Conservation (phyloP, 164 flowering plant genomes). For the Magnolia kwangsiensis region DNA sequence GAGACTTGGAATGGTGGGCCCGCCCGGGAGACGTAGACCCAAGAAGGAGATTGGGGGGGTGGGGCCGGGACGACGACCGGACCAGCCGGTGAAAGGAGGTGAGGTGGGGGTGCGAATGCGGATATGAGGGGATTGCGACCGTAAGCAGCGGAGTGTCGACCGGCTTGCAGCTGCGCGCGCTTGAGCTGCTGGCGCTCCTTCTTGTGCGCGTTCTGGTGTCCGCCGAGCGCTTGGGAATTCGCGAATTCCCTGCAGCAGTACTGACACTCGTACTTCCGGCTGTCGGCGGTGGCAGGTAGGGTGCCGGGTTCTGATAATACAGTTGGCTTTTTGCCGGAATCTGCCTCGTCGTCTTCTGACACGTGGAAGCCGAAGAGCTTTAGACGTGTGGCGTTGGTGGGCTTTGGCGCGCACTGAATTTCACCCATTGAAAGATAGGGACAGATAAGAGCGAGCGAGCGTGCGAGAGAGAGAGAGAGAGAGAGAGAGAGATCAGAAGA, state of each 20-base stretch:
- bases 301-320: conserved; percentile 37
- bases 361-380: conserved; percentile 86
- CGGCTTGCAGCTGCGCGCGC: conserved; percentile 72
- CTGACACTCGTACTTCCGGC: conserved; percentile 91
- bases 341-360: conserved; percentile 45
- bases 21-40: conserved; percentile 54
- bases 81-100: conserved; percentile 39
- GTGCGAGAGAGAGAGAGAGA: neutral
- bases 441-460: too few relatives aligned
- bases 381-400: conserved; percentile 26
- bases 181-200: conserved; percentile 89
- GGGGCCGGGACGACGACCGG: conserved; percentile 26
- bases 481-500: neutral
- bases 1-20: conserved; percentile 49
- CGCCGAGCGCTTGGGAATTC: conserved; percentile 96
- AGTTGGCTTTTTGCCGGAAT: conserved; percentile 29
- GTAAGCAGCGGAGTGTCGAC: conserved; percentile 53
- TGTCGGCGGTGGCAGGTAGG: conserved; percentile 31
- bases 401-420: conserved; percentile 29
- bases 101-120: conserved; percentile 62
- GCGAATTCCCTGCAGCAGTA: conserved; percentile 90
- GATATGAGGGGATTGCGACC: conserved; percentile 54
- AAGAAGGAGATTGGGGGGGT: conserved; percentile 26
- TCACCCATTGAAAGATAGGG: conserved; percentile 36
- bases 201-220: conserved; percentile 97